Percentiles rank a stretch among this genome's conserved stretches.
Evolutionary conservation across 768 basidiomycete genomes (phyloP).

Genomic region (Hygrophorus pudorinus): DNA sequence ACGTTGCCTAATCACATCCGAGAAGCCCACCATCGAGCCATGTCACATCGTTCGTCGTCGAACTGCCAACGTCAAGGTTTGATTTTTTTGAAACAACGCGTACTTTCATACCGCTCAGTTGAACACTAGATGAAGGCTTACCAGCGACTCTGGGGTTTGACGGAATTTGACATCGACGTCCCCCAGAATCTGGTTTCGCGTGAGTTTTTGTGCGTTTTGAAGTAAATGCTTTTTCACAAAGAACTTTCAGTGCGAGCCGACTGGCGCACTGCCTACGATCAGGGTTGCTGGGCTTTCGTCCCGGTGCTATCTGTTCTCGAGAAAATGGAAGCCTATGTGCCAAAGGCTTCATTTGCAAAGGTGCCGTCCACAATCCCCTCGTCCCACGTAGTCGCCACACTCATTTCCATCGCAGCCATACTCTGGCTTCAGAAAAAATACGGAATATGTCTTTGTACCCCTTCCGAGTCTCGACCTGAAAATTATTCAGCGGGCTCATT

Average conservation of each 20-base stretch:
- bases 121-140: not conserved
- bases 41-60: not conserved
- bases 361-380: not conserved
- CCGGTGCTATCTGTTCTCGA: not conserved
- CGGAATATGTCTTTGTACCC: not conserved
- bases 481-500: not conserved
- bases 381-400: not conserved
- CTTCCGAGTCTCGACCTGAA: slow-evolving; percentile 1
- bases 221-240: not conserved
- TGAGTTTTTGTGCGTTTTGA: not conserved
- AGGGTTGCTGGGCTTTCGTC: not conserved
- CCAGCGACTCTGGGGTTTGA: not conserved
- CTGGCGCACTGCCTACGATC: not conserved
- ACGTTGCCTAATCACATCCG: not conserved
- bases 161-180: not conserved
- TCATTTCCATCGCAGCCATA: not conserved
- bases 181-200: not conserved
- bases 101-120: not conserved
- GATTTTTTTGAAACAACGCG: not conserved
- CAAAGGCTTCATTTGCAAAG: not conserved
- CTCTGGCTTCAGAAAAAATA: slow-evolving; percentile 1
- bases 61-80: not conserved
- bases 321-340: not conserved
- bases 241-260: not conserved
- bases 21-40: not conserved